Base-by-base conservation (phyloP, 2,329 filamentous ascomycete species). In the Simplicillium sp. region DNA sequence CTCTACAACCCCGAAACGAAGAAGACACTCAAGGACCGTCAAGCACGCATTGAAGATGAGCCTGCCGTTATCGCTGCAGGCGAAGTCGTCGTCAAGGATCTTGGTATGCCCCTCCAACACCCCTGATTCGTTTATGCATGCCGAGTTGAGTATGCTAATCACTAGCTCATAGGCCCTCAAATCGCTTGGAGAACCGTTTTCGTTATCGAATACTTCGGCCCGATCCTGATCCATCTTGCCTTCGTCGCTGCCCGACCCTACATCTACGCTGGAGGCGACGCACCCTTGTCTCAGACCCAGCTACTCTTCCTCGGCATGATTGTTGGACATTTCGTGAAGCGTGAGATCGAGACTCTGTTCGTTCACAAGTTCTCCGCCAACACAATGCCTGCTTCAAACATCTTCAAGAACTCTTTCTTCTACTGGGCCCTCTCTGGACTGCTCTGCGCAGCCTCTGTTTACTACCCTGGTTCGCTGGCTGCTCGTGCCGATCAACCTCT, bases 141-240 rank as follows among this genome's bases (percentile, higher is more conserved):
- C 18, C 15, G 29, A 43, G 28, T 18, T 17, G 12, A 25, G 20
- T 25, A 25, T 25, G 17, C 44, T 44, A 38, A 40, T 38, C 36
- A 40, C 7, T 50, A 17, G 8, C 11, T 14, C 34, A 29, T 44
- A 94, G 88, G 92, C 13, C 77, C 82, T 37, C 92, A 98, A 63
- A 83, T 96, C 42, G 80, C 79, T 47, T 98, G 92, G 92, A 82
- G 80, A 48, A 92, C 87, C 45, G 90, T 97, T 61, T 98, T 90
- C 71, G 68, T 96, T 47, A 81, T 96, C 68, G 92, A 98, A 66
- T 98, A 98, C 64, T 66, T 92, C 49, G 92, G 92, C 4, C 92
- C 92, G 6, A 75, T 97, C 54, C 65, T 96, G 54, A 84, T 97
- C 66, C 89, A 96, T 67, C 76, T 78, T 35, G 69, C 86, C 52